Base-by-base conservation (phyloP, 2,329 filamentous ascomycete species). In the Fusarium verticillioides region DNA sequence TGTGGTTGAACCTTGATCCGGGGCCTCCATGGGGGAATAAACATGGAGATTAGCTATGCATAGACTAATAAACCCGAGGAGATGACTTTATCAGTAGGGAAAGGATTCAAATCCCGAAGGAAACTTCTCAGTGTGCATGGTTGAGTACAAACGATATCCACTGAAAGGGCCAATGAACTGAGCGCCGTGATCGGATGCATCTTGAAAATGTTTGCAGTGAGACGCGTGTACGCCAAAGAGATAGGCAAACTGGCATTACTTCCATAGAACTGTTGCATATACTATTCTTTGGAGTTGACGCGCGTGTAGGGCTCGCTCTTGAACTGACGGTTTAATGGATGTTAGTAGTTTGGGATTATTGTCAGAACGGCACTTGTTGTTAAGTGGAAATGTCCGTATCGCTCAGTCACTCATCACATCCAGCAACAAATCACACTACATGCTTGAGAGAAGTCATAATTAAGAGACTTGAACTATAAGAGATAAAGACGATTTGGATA, bases 1-100 rank as follows among this genome's bases (percentile, higher is more conserved):
- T 26, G 30, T 42, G 63, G 64, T 37, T 46, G 64, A 67, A 57
- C 34, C 53, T 67, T 67, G 64, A 67, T 67, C 64, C 64, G 40
- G 46, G 62, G 44, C 63, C 36, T 47, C 11, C 49, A 58, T 13
- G 60, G 60, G 46, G 54, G 56, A 52, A 40, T 39, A 60, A 60
- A 50, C 32, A 53, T 52, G 57, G 57, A 52, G 44, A 60, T 60
- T 53, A 60, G 21, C 43, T 59, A 21, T 60, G 44, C 26, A 53
- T 60, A 26, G 21, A 18, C 44, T 9, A 39, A 18, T 1, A 40
- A 53, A 53, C 6, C 18, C 21, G 28, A 39, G 44, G 34, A 12
- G 23, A 37, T 32, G 23, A 13, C 10, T 21, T 39, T 30, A 26
- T 54, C 54, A 58, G 37, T 13, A 36, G 9, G 32, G 11, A 44